These are phyloP conservation scores for Xanthoconium separans DNA, from an alignment of 1,284 basidiomycete genomes.

Conservation along the genomic window DNA sequence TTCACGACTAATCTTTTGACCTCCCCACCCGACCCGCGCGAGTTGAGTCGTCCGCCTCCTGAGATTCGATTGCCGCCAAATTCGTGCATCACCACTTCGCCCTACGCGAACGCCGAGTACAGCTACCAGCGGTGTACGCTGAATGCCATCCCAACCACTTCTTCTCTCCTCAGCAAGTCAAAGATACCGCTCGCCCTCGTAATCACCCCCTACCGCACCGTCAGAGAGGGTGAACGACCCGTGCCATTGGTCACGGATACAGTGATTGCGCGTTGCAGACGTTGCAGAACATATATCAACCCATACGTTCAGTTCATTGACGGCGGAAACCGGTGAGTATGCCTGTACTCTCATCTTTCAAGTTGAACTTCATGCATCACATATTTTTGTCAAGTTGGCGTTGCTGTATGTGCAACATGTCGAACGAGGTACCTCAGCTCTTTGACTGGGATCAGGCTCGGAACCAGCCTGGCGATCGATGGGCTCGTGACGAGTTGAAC, in stretches of 20 bases:
- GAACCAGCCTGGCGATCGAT: conserved; percentile 95
- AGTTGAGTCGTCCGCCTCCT: conserved; percentile 80
- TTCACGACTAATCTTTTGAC: conserved; percentile 88
- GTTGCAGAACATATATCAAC: conserved; percentile 98
- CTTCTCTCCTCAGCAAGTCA: conserved; percentile 86
- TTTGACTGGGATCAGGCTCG: conserved; percentile 97
- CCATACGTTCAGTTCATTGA: conserved; percentile 99
- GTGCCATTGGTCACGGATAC: conserved; percentile 92
- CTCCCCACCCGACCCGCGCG: conserved; percentile 85
- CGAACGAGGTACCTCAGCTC: conserved; percentile 97
- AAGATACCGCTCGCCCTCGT: conserved; percentile 93
- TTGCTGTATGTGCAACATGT: conserved; percentile 99
- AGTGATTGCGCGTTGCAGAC: conserved; percentile 95
- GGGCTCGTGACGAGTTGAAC: conserved; percentile 93
- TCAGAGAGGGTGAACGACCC: conserved; percentile 72
- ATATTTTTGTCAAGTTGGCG: conserved; percentile 70
- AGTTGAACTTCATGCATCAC: conserved; percentile 7
- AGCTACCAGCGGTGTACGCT: conserved; percentile 94
- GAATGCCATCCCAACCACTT: conserved; percentile 92
- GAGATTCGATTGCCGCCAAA: conserved; percentile 86
- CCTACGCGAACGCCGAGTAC: conserved; percentile 82
- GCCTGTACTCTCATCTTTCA: background rate
- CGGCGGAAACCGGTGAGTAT: conserved; percentile 82
- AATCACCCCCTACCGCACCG: conserved; percentile 88
- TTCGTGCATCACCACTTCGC: conserved; percentile 78